Evolutionary conservation across 371 early-diverging fungal species (phyloP), one percentile per base, ranked within the genome.

Genomic region (Rhizopus stolonifer): DNA sequence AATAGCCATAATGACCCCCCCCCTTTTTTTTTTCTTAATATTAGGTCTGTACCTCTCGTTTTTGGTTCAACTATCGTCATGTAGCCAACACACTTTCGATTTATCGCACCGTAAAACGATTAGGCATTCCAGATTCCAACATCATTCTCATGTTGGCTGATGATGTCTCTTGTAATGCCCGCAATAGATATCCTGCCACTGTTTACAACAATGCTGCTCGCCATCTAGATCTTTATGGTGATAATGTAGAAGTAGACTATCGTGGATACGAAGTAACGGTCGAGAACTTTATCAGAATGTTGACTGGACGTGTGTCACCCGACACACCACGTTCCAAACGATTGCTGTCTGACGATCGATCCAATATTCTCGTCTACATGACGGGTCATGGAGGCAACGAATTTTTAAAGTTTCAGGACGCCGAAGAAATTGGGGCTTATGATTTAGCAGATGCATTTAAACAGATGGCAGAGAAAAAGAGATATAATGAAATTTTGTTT

Each of bases 301-400:
- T 98, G 46, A 96, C 96, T 9, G 92, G 89, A 10, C 85, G 91
- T 29, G 89, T 90, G 2, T 67, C 83, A 2, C 81, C 84, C 23
- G 84, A 89, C 31, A 89, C 89, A 5, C 90, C 91, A 25, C 81
- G 94, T 22, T 93, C 93, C 31, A 98, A 98, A 66, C 85, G 96
- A 17, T 74, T 98, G 19, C 56, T 94, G 58, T 90, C 95, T 0
- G 96, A 98, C 66, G 96, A 96, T 60, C 82, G 93, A 23, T 92
- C 92, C 54, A 95, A 96, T 62, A 84, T 98, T 11, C 70, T 98
- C 21, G 89, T 98, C 4, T 98, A 90, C 62, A 93, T 98, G 94
- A 96, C 98, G 2, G 98, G 98, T 0, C 97, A 98, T 65, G 98
- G 98, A 24, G 98, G 98, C 25, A 94, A 96, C 60, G 96, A 94